Evolutionary conservation across 179 eudicot species (phyloP), one percentile per base, ranked within the genome.

Genomic region (Beta lomatogona): DNA sequence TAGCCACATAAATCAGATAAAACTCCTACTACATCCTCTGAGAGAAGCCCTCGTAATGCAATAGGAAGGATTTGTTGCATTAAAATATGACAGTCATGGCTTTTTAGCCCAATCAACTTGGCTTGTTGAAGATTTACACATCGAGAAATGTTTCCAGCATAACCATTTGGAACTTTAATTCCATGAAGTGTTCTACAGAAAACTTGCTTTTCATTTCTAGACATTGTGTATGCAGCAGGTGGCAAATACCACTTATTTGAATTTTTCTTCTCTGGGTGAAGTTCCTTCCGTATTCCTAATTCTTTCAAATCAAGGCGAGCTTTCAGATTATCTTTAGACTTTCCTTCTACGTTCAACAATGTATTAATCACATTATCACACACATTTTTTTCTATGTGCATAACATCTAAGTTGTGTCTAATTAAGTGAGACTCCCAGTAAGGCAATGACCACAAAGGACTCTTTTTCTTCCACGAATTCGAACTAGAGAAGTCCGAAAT

Each of bases 61-160:
- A 36, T 36, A 0, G 41, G 41, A 36, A 36, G 41, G 2, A 36
- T 36, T 36, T 36, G 41, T 36, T 36, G 3, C 41, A 36, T 36
- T 36, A 36, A 36, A 36, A 36, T 36, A 36, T 36, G 3, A 36
- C 3, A 36, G 41, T 36, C 41, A 36, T 36, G 41, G 41, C 69
- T 28, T 65, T 65, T 65, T 25, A 65, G 69, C 44, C 69, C 69
- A 65, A 65, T 9, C 69, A 65, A 28, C 11, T 65, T 65, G 44
- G 44, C 6, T 65, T 65, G 16, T 28, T 65, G 16, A 22, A 28
- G 16, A 65, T 65, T 65, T 3, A 65, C 69, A 65, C 15, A 65
- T 25, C 69, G 11, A 25, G 44, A 25, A 9, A 65, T 65, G 28
- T 65, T 65, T 1, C 41, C 10, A 2, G 69, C 16, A 28, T 65